These are phyloP conservation scores for Penicillium odoratum DNA, from an alignment of 495 filamentous ascomycete species.

Conservation along the genomic window DNA sequence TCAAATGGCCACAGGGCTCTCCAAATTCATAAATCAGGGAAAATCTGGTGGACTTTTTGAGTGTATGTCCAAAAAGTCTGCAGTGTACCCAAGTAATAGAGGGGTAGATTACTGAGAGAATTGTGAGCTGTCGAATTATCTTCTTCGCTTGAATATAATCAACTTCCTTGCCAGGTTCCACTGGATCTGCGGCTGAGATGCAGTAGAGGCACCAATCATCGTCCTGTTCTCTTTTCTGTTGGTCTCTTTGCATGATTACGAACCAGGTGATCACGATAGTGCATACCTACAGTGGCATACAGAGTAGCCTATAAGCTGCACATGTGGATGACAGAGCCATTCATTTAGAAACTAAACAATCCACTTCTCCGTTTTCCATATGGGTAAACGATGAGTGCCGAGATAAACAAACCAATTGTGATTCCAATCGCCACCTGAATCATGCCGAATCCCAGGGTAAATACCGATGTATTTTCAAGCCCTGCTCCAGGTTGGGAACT, in stretches of 20 bases:
- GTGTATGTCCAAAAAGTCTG: too few relatives aligned
- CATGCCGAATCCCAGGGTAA: slow-evolving; percentile 39
- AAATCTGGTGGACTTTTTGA: too few relatives aligned
- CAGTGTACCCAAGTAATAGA: too few relatives aligned
- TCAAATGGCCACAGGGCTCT: too few relatives aligned
- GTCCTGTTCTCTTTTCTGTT: neutral
- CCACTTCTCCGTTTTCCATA: slow-evolving; percentile 83
- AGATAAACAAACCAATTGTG: slow-evolving; percentile 82
- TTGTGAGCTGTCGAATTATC: too few relatives aligned
- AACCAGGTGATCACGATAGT: too few relatives aligned
- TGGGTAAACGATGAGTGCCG: slow-evolving; percentile 81
- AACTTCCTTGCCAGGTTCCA: neutral
- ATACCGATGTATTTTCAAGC: slow-evolving; percentile 22
- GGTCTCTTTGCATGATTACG: neutral
- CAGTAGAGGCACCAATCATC: neutral
- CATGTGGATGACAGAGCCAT: too few relatives aligned
- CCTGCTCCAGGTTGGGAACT: slow-evolving; percentile 18
- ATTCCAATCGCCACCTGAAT: slow-evolving; percentile 90
- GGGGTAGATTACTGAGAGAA: too few relatives aligned
- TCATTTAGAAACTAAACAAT: slow-evolving; percentile 72
- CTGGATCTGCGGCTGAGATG: neutral
- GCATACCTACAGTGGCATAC: too few relatives aligned
- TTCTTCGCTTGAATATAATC: too few relatives aligned
- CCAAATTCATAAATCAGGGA: too few relatives aligned
- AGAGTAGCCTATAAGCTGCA: too few relatives aligned